These are phyloP conservation scores for Chenopodium quinoa DNA, from an alignment of 148 eudicot species.

Conservation along the genomic window DNA sequence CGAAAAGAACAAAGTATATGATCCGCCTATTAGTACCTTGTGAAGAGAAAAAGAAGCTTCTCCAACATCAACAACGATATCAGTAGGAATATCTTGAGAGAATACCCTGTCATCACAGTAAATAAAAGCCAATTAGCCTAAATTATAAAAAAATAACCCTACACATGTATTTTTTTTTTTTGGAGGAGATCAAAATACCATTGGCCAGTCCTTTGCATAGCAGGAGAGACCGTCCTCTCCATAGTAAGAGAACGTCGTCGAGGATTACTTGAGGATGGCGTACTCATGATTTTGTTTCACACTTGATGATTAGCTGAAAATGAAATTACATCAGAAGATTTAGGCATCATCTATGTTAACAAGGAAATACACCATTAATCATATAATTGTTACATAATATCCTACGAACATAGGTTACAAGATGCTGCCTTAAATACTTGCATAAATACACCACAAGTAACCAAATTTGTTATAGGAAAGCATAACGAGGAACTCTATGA, in stretches of 20 bases:
- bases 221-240: conserved; percentile 72
- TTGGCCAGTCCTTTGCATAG: conserved; percentile 94
- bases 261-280: conserved; percentile 34
- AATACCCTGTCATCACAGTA: conserved; percentile 57
- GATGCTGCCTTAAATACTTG: neutral
- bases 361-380: neutral
- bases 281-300: conserved; percentile 31
- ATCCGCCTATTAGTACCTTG: conserved; percentile 46
- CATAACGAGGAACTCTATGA: neutral
- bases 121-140: conserved; percentile 9
- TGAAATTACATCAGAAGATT: neutral
- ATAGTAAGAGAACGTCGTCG: conserved; percentile 70
- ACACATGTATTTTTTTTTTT: neutral
- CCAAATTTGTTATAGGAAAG: neutral
- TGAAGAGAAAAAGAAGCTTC: conserved; percentile 70
- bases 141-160: neutral
- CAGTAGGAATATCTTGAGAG: conserved; percentile 87
- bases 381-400: too few species aligned
- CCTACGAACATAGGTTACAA: neutral
- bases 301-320: conserved; percentile 1
- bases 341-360: neutral
- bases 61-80: conserved; percentile 63
- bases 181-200: conserved; percentile 43
- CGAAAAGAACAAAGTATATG: neutral
- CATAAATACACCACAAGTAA: neutral